Evolutionary conservation across 2,329 filamentous ascomycete species (phyloP), one percentile per base, ranked within the genome.

Genomic region (Sporothrix schenckii): DNA sequence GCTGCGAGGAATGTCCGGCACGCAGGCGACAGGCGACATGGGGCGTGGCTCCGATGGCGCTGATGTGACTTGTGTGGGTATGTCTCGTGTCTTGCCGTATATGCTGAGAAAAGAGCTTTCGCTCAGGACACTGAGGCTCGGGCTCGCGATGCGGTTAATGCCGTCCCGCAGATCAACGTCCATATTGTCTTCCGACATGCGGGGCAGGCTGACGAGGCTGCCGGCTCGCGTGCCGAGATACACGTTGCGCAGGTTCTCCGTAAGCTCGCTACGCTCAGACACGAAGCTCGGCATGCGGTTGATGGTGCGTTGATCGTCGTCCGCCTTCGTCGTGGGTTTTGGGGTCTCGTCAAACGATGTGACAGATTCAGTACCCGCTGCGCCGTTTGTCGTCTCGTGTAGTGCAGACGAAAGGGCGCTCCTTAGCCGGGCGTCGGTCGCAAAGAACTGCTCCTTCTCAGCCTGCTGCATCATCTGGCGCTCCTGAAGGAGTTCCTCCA

Each of bases 81-180:
- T 5, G 34, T 73, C 67, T 9, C 72, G 75, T 72, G 83, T 83
- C 30, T 81, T 78, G 2, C 88, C 88, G 69, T 91, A 91, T 0
- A 91, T 81, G 74, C 88, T 91, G 27, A 86, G 74, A 74, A 91
- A 90, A 0, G 88, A 91, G 76, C 88, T 90, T 77, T 91, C 88
- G 73, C 88, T 91, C 72, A 91, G 78, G 14, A 90, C 81, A 73
- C 89, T 91, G 66, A 91, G 78, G 47, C 84, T 85, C 3, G 89
- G 88, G 73, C 88, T 91, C 39, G 81, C 81, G 71, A 86, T 75
- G 68, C 81, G 82, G 72, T 86, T 75, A 61, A 79, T 77, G 56
- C 80, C 77, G 14, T 72, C 70, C 27, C 53, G 58, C 66, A 74
- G 68, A 19, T 77, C 75, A 30, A 70, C 76, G 30, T 80, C 79